Evolutionary conservation across 257 asterid species (phyloP), one percentile per base, ranked within the genome.

Genomic region (Scutellaria galericulata): DNA sequence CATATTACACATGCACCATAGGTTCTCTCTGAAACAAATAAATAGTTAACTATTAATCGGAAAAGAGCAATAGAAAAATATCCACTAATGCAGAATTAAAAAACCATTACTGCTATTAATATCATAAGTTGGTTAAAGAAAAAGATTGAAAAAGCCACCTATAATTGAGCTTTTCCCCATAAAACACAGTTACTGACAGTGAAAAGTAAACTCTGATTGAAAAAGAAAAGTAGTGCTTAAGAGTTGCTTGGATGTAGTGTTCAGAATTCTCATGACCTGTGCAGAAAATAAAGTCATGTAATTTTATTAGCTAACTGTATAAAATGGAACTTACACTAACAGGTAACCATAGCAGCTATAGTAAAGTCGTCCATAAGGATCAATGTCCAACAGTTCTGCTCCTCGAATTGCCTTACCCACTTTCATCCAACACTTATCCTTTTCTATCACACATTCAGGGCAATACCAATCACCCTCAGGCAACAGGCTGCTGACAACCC

Each of bases 401-500:
- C 97, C 98, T 72, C 96, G 89, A 72, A 87, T 82, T 35, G 93
- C 79, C 80, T 77, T 86, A 50, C 82, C 86, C 71, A 82, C 77
- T 83, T 78, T 88, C 86, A 84, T 70, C 88, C 87, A 81, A 40
- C 96, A 89, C 46, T 79, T 85, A 75, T 85, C 88, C 80, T 80
- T 92, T 77, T 80, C 89, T 54, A 95, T 85, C 71, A 68, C 73
- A 79, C 99, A 95, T 70, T 95, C 99, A 61, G 98, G 98, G 84
- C 99, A 95, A 82, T 80, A 92, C 99, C 99, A 95, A 76, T 90
- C 94, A 63, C 99, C 99, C 83, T 90, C 97, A 9, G 99, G 99
- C 88, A 95, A 87, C 78, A 78, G 82, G 82, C 82, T 84, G 79
- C 86, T 87, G 72, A 82, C 86, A 65, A 95, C 91, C 68, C 98